A percentile compares a stretch with the other conserved stretches of the same genome.
Evolutionary conservation across 345 rosid species (phyloP).

Genomic region (Hibiscus tridactylites): DNA sequence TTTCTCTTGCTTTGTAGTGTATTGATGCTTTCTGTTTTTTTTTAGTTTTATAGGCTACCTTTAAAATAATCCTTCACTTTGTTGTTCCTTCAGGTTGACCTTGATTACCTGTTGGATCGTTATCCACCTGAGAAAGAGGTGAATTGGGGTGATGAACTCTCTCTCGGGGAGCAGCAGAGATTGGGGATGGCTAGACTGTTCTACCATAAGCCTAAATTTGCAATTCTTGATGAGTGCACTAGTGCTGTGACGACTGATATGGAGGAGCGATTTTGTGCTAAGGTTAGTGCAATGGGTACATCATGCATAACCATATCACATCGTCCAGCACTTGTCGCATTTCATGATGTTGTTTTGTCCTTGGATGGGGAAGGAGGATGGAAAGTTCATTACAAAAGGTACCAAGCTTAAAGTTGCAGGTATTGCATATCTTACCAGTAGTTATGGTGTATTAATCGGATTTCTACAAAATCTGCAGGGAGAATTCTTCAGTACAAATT

Average conservation of each 20-base stretch:
- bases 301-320: conserved; percentile 99
- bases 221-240: conserved; percentile 99
- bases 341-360: conserved; percentile 88
- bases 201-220: conserved; percentile 96
- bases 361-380: conserved; percentile 98
- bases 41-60: conserved; percentile 1
- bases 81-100: conserved; percentile 60
- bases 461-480: conserved; percentile 43
- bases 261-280: conserved; percentile 96
- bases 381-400: conserved; percentile 83
- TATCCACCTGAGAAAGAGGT: conserved; percentile 82
- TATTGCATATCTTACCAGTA: background rate
- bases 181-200: conserved; percentile 98
- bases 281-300: conserved; percentile 98
- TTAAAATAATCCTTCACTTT: background rate
- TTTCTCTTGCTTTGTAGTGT: background rate
- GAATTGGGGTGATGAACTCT: conserved; percentile 96
- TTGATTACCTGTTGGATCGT: conserved; percentile 84
- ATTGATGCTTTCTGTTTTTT: background rate
- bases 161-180: conserved; percentile 98
- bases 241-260: conserved; percentile 99
- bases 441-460: conserved; percentile 11
- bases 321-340: conserved; percentile 96
- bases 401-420: conserved; percentile 8
- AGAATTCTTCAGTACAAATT: conserved; percentile 38